A percentile compares a stretch with the other conserved stretches of the same genome.
phyloP scores from a whole-genome alignment of 2,329 filamentous ascomycete species.

The Nemania abortiva region DNA sequence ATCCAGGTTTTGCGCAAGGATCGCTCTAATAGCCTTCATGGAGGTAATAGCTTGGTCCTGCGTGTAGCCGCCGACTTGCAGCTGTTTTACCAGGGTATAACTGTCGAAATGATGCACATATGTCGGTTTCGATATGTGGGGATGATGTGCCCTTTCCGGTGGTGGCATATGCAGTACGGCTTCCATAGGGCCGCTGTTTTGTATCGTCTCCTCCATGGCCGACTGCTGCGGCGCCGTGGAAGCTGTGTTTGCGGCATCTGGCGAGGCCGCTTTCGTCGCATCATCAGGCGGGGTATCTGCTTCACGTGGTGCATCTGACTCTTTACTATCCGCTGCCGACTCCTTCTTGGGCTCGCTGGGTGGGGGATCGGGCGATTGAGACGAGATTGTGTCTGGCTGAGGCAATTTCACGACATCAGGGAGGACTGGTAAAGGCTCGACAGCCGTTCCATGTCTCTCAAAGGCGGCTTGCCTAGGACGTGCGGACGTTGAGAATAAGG shows the following conservation, averaged over 20 bases:
- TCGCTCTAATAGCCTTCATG: constrained; percentile 90
- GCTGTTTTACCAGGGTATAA: constrained; percentile 85
- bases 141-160: constrained; percentile 53
- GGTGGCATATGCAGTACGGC: constrained; percentile 59
- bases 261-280: constrained; percentile 19
- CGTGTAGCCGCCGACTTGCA: constrained; percentile 78
- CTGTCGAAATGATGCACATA: constrained; percentile 98
- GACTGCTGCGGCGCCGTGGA: constrained; percentile 50
- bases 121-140: constrained; percentile 77
- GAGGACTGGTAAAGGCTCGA: constrained; percentile 62
- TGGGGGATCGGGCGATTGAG: constrained; percentile 35
- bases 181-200: constrained; percentile 61
- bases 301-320: constrained; percentile 31
- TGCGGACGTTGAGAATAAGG: constrained; percentile 55
- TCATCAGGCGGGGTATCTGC: constrained; percentile 30
- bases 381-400: constrained; percentile 39
- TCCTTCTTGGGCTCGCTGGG: constrained; percentile 33
- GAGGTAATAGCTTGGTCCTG: constrained; percentile 80
- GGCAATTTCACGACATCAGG: constrained; percentile 49
- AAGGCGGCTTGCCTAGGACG: constrained; percentile 59
- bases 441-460: constrained; percentile 70
- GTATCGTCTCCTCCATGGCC: constrained; percentile 55
- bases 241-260: constrained; percentile 24
- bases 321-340: constrained; percentile 36
- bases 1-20: constrained; percentile 83